A percentile compares a stretch with the other conserved stretches of the same genome.
phyloP scores from a whole-genome alignment of 1,284 basidiomycete species.

The Apiotrichum brassicae region DNA sequence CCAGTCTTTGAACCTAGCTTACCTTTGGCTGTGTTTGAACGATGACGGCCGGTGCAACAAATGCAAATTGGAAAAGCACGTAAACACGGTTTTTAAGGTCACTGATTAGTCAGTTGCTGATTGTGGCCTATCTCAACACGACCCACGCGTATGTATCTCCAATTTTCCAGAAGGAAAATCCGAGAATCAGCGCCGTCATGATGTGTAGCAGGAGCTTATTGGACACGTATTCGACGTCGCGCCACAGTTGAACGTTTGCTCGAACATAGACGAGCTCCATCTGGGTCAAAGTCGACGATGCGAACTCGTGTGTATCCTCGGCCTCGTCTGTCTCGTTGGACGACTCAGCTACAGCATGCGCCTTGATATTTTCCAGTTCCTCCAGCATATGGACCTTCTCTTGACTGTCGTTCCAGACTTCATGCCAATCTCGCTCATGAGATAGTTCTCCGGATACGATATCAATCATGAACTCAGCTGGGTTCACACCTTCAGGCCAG shows the following conservation, averaged over 20 bases:
- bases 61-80: slow-evolving; percentile 41
- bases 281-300: slow-evolving; percentile 9
- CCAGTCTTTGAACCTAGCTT: neutral
- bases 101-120: too few relatives aligned
- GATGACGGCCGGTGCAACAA: slow-evolving; percentile 43
- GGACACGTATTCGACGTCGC: slow-evolving; percentile 20
- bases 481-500: slow-evolving; percentile 50
- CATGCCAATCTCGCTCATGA: slow-evolving; percentile 58
- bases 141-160: neutral
- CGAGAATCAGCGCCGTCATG: slow-evolving; percentile 6
- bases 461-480: slow-evolving; percentile 49
- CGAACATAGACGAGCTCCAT: slow-evolving; percentile 12
- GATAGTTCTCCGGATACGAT: slow-evolving; percentile 42
- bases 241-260: slow-evolving; percentile 11
- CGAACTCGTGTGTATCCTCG: slow-evolving; percentile 12
- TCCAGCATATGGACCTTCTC: slow-evolving; percentile 42
- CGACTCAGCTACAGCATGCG: neutral
- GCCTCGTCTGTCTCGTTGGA: neutral
- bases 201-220: slow-evolving; percentile 26
- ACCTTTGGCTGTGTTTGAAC: slow-evolving; percentile 43
- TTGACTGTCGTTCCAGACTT: slow-evolving; percentile 57
- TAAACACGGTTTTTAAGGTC: slow-evolving; percentile 17
- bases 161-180: slow-evolving; percentile 22
- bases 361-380: slow-evolving; percentile 47
- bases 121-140: too few relatives aligned